phyloP scores from a whole-genome alignment of 1,139 yeast species.

The Diutina mesorugosa region DNA sequence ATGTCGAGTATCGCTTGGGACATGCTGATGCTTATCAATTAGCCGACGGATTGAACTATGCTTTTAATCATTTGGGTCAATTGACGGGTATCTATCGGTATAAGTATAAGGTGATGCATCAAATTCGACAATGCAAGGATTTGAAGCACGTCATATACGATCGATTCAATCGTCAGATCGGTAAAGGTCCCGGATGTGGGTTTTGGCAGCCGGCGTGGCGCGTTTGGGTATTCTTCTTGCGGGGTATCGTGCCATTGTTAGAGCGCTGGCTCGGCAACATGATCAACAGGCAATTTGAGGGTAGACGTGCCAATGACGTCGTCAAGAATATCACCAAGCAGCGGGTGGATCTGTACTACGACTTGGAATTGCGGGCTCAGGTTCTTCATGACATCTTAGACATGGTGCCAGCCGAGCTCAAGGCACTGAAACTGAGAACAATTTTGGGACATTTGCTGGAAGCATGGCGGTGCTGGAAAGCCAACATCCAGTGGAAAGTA shows the following conservation, averaged over 20 bases:
- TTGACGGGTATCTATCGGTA: slow-evolving; percentile 93
- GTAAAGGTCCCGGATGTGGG: slow-evolving; percentile 98
- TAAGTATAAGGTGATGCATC: slow-evolving; percentile 97
- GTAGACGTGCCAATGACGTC: slow-evolving; percentile 82
- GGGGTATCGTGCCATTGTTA: slow-evolving; percentile 87
- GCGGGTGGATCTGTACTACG: slow-evolving; percentile 89
- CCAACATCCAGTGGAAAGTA: slow-evolving; percentile 95
- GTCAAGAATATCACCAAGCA: slow-evolving; percentile 94
- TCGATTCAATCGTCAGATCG: slow-evolving; percentile 67
- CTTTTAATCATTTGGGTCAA: slow-evolving; percentile 87
- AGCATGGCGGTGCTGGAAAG: slow-evolving; percentile 99
- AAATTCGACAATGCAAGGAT: slow-evolving; percentile 91
- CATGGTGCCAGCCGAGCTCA: slow-evolving; percentile 92
- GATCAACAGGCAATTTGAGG: slow-evolving; percentile 89
- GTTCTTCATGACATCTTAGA: slow-evolving; percentile 93
- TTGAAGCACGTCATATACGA: slow-evolving; percentile 83
- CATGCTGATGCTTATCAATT: slow-evolving; percentile 86
- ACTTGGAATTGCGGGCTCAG: slow-evolving; percentile 82
- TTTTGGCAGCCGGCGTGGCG: slow-evolving; percentile 99
- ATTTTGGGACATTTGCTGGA: slow-evolving; percentile 90
- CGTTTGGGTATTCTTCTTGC: slow-evolving; percentile 83
- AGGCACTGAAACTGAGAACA: slow-evolving; percentile 76
- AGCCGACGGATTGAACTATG: slow-evolving; percentile 89
- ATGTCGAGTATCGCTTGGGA: slow-evolving; percentile 82
- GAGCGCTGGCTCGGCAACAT: slow-evolving; percentile 95